Base-by-base conservation (phyloP, 2,329 filamentous ascomycete genomes). In the Clonostachys sp. region DNA sequence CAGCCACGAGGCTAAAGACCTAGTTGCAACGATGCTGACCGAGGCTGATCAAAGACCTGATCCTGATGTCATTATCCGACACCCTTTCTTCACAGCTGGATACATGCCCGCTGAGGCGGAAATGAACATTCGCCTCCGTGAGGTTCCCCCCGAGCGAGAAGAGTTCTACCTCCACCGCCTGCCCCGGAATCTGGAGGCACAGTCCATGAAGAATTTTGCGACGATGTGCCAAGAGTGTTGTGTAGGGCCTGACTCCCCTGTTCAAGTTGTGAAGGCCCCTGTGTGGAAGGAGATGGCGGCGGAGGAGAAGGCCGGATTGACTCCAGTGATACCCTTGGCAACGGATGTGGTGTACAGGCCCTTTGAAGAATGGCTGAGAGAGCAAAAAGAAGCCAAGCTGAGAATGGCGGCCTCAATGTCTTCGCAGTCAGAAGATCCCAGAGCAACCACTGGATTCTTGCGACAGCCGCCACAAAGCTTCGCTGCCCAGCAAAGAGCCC, bases 1-100 rank as follows among this genome's bases (percentile, higher is more conserved):
- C 55, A 90, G 85, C 50, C 73, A 80, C 47, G 87, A 90, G 60
- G 81, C 89, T 46, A 87, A 90, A 64, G 85, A 91, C 55, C 74
- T 92, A 24, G 89, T 94, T 16, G 84, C 87, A 17, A 81, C 78
- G 24, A 81, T 94, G 68, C 75, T 94, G 20, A 80, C 89, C 53
- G 84, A 89, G 49, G 86, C 90, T 45, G 84, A 91, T 57, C 73
- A 80, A 57, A 79, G 89, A 51, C 89, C 88, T 2, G 82, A 84
- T 45, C 87, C 89, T 2, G 89, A 94, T 59, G 74, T 76, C 43
- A 91, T 94, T 57, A 84, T 92, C 39, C 81, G 87, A 54, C 89
- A 94, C 60, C 74, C 82, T 6, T 94, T 92, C 65, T 94, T 94
- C 72, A 81, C 80, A 45, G 77, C 84, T 33, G 87, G 87, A 13